Base-by-base conservation (phyloP, 805 yeast genomes). In the Torulaspora gathmanii region DNA sequence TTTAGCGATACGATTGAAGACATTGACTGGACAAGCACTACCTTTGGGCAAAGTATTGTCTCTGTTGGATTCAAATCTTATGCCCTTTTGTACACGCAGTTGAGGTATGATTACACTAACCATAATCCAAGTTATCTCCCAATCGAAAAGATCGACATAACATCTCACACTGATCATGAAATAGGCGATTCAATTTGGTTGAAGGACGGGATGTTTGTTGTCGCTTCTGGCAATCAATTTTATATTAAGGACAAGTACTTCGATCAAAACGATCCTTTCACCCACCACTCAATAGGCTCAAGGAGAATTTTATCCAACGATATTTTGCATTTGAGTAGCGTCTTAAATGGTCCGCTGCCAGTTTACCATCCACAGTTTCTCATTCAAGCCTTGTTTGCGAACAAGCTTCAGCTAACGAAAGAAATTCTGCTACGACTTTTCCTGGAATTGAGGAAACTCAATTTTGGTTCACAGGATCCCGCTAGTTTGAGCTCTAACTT, bases 141-240 rank as follows among this genome's bases (percentile, higher is more conserved):
- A 0, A 77, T 90, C 46, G 83, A 86, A 56, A 76, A 77, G 47
- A 76, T 88, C 33, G 89, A 84, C 55, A 78, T 90, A 2, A 71
- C 79, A 1, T 73, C 73, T 27, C 85, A 76, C 56, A 89, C 96
- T 0, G 70, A 86, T 0, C 96, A 89, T 60, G 72, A 71, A 12
- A 88, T 90, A 47, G 96, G 96, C 6, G 97, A 90, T 61, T 83
- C 95, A 12, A 72, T 84, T 11, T 91, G 97, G 97, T 69, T 91
- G 51, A 73, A 76, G 38, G 80, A 82, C 56, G 95, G 95, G 1
- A 75, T 80, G 13, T 72, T 90, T 43, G 90, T 86, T 1, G 79
- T 87, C 45, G 96, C 93, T 2, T 73, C 91, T 12, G 97, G 97
- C 0, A 90, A 90, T 63, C 97, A 90, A 60, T 74, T 90, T 37